Conservation (phyloP, 2,329 filamentous ascomycete genomes). For the Sarocladiaceae sp. region DNA sequence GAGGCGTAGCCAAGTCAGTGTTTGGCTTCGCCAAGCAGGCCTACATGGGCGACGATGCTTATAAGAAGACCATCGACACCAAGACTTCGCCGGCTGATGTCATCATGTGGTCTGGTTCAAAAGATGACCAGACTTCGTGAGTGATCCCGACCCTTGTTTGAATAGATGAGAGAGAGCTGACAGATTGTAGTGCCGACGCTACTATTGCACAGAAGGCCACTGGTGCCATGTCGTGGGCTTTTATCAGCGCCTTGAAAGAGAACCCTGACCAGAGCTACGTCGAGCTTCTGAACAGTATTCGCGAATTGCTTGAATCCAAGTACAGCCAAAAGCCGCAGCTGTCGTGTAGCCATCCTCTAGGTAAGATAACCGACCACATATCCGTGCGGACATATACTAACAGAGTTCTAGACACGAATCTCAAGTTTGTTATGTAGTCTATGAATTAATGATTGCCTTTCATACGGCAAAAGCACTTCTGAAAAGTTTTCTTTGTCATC, state of each 20-base stretch:
- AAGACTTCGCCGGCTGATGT: constrained; percentile 95
- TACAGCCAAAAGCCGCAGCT: constrained; percentile 95
- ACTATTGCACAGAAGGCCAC: constrained; percentile 84
- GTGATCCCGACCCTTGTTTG: constrained; percentile 37
- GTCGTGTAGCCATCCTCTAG: constrained; percentile 90
- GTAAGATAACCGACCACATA: constrained; percentile 48
- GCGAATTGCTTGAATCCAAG: constrained; percentile 78
- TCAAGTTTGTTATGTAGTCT: constrained; percentile 8
- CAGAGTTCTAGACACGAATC: background rate
- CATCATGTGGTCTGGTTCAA: constrained; percentile 96
- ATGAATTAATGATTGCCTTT: background rate
- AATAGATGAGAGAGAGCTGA: constrained; percentile 14
- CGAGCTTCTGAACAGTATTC: constrained; percentile 89
- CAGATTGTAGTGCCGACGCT: constrained; percentile 67
- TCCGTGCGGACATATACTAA: constrained; percentile 11
- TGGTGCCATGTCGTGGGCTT: constrained; percentile 97
- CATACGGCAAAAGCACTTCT: too few species aligned
- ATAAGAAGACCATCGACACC: constrained; percentile 75
- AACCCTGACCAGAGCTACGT: constrained; percentile 96
- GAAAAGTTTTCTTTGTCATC: too few species aligned
- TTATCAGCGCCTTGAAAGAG: constrained; percentile 84
- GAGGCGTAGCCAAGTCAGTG: constrained; percentile 72
- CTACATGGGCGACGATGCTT: constrained; percentile 68
- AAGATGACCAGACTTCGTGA: constrained; percentile 85
- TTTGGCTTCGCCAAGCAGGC: constrained; percentile 85